Evolutionary conservation across 208 protist species (phyloP), one percentile per base, ranked within the genome.

Genomic region (Leishmania mexicana): DNA sequence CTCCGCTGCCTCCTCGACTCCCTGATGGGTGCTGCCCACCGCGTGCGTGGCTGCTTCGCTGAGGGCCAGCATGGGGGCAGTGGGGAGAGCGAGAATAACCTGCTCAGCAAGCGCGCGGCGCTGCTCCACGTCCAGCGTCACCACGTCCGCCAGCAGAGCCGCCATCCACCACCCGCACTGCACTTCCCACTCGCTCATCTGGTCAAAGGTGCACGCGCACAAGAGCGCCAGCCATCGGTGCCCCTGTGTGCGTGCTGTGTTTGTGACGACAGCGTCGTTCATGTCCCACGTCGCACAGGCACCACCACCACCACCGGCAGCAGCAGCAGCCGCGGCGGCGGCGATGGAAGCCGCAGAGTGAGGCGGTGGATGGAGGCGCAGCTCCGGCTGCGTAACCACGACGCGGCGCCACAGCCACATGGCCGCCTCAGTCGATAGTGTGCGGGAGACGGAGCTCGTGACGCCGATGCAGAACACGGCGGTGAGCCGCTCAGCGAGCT

Each of bases 111-210:
- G 71, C n/a, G 40, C 60, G 2, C 85, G 67, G 1, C 90, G 78
- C 76, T 91, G 75, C 35, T 80, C 81, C 45, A 65, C 28, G 19
- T 87, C 75, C 15, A 95, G 83, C 0, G 87, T 35, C 45, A 86
- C 88, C 19, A 94, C 86, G 75, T 95, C 89, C 1, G 83, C 77
- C 24, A 94, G 51, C 76, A 94, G 71, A 3, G 90, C 88, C 65
- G 64, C 83, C 81, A 94, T 78, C 92, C 94, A 95, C 94, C 92
- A 95, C 64, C 79, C 86, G 19, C 74, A 81, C 64, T 79, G 65
- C 57, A 88, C 84, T 72, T 76, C 72, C 64, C 49, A 60, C 15
- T 53, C 71, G 42, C 53, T 45, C 71, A 91, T 54, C 64, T 87
- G 87, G 21, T 28, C 45, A 87, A 89, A 94, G 68, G 84, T 80